Evolutionary conservation across 2,329 filamentous ascomycete genomes (phyloP), one percentile per base, ranked within the genome.

Genomic region (Eurotiales sp.): DNA sequence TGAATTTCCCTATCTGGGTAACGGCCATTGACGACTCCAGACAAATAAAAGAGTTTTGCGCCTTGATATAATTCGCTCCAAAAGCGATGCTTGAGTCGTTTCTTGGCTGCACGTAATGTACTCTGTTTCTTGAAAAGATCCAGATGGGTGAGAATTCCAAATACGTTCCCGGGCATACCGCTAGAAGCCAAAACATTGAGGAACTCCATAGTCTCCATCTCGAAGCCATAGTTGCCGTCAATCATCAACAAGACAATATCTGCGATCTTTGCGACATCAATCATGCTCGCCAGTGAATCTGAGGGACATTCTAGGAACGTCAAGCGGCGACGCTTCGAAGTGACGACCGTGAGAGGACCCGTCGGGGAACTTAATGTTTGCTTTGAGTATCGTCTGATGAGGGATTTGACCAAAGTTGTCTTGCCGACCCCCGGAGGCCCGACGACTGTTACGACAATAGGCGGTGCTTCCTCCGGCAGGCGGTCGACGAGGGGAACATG

Each of bases 171-270:
- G 0, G 95, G 93, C 92, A 99, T 97, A 69, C 93, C 93, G 25
- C 88, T 95, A 2, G 90, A 84, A n/a, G 88, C 87, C 46, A 99
- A 77, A 15, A 96, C 85, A 61, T 96, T 97, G 64, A 99, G 76
- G 56, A 99, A 99, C 72, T 99, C 93, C 93, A 99, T 99, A 0
- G 93, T 99, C 78, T 99, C 93, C 93, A 99, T 99, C 73, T 99
- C 93, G 66, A 99, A 99, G 12, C 93, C 95, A 64, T 88, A 99
- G 72, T 97, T 97, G 51, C 93, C 95, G 66, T 99, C 93, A 61
- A 99, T 99, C 88, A 99, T 93, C 51, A 99, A 80, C 45, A 99
- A 79, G 5, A 97, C 89, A 62, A 99, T 96, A 68, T 99, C 93
- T 15, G 95, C 93, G 39, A 99, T 88, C 72, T 99, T 99, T 54